Evolutionary conservation across 306 rosid species (phyloP), one percentile per base, ranked within the genome.

Genomic region (Quercus variabilis): DNA sequence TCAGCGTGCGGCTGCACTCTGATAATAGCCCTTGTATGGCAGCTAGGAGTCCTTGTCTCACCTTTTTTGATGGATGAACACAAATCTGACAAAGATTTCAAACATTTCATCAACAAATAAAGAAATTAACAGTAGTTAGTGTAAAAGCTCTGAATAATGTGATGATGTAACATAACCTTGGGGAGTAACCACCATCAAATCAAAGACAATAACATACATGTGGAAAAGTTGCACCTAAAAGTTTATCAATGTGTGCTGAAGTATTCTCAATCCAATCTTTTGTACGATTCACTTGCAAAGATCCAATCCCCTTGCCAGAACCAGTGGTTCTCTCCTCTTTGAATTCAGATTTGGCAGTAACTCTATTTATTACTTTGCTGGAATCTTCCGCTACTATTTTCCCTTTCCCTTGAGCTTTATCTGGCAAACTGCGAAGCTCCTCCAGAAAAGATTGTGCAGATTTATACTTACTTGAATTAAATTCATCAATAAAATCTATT

Each of bases 1-100:
- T 85, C 73, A 94, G 84, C 13, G 89, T 88, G 85, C 60, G 79
- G 65, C 81, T 74, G 85, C 99, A 94, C 83, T 86, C 78, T 52
- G 86, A 86, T 82, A 94, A 83, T 68, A 94, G 83, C 71, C 97
- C 97, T 69, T 69, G 84, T 70, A 89, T 82, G 71, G 97, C 92
- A 82, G 90, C 91, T 74, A 91, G 85, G 71, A 94, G 94, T 84
- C 94, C 97, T 77, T 79, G 86, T 89, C 99, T 91, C 90, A 92
- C 95, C 81, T 83, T 94, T 74, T 84, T 85, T 23, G 94, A 85
- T 69, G 90, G 92, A 88, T 94, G 99, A 78, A 87, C 84, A 87
- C 97, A 91, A 65, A 94, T 88, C 99, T 94, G 90, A 85, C 78
- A 87, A 85, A 63, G 38, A 78, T 74, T 84, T 83, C 18, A 80